Conservation (phyloP, 306 rosid species). For the Castanospermum australe region DNA sequence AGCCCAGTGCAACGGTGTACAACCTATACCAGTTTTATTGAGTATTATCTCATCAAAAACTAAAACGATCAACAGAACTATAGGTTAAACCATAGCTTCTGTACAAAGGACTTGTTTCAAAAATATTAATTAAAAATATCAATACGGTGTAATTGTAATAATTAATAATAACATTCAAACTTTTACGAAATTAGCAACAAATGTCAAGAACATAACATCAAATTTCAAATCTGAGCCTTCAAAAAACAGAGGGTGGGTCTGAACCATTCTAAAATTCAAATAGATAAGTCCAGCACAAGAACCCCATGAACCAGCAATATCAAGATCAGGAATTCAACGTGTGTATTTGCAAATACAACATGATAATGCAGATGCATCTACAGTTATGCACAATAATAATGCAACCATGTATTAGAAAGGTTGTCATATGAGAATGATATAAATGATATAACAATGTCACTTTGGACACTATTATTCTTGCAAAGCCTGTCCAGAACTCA, state of each 20-base stretch:
- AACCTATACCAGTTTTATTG: slow-evolving; percentile 53
- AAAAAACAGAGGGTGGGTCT: neutral
- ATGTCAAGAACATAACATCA: slow-evolving; percentile 6
- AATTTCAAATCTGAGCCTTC: neutral
- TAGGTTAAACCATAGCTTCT: neutral
- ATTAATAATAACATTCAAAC: neutral
- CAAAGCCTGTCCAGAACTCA: slow-evolving; percentile 7
- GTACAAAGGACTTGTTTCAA: neutral
- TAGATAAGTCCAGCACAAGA: slow-evolving; percentile 13
- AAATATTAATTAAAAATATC: neutral
- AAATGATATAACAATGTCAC: slow-evolving; percentile 11
- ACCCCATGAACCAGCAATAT: slow-evolving; percentile 9
- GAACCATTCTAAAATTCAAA: slow-evolving; percentile 19
- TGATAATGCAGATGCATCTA: neutral
- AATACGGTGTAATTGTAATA: neutral
- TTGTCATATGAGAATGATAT: neutral
- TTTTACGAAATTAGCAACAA: slow-evolving; percentile 3
- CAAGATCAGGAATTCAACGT: neutral
- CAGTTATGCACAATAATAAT: slow-evolving; percentile 12
- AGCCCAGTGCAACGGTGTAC: slow-evolving; percentile 99
- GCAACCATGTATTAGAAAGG: slow-evolving; percentile 3
- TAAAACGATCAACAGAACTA: slow-evolving; percentile 22
- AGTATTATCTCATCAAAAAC: slow-evolving; percentile 18
- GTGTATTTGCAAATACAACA: neutral
- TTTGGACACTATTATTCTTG: neutral